Conservation (phyloP, 257 asterid species). For the Marsdenia floribunda region DNA sequence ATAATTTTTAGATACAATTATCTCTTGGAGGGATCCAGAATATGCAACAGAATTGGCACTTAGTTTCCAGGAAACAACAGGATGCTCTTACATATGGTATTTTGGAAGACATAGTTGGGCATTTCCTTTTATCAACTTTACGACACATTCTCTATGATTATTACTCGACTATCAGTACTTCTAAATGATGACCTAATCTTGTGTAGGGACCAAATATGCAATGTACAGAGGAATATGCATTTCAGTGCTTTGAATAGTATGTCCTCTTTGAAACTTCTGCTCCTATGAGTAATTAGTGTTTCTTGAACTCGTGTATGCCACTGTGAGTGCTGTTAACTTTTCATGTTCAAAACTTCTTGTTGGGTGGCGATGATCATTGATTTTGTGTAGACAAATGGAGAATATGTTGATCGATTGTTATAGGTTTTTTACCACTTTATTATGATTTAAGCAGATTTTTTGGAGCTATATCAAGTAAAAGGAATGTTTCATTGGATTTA, state of each 20-base stretch:
- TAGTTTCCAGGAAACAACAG: constrained; percentile 95
- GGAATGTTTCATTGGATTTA: not conserved
- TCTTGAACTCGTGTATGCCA: not conserved
- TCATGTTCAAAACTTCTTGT: not conserved
- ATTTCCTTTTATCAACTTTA: not conserved
- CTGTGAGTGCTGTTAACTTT: not conserved
- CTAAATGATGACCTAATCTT: constrained; percentile 11
- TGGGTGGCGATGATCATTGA: not conserved
- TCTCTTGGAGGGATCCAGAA: constrained; percentile 98
- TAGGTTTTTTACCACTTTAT: not conserved
- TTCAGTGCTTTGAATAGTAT: constrained; percentile 71
- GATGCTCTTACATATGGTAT: constrained; percentile 96
- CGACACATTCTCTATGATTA: not conserved
- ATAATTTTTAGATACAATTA: constrained; percentile 66
- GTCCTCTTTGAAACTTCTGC: constrained; percentile 18
- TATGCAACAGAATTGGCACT: constrained; percentile 90
- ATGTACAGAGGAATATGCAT: constrained; percentile 80
- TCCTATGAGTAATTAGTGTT: not conserved
- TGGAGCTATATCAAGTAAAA: not conserved
- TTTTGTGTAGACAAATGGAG: not conserved
- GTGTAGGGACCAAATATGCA: constrained; percentile 88
- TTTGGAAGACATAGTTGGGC: constrained; percentile 13
- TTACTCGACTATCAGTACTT: not conserved
- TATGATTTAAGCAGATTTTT: not conserved
- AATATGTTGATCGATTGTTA: not conserved